Evolutionary conservation across 2,329 filamentous ascomycete species (phyloP).

Genomic region (Colletotrichum caudatum): DNA sequence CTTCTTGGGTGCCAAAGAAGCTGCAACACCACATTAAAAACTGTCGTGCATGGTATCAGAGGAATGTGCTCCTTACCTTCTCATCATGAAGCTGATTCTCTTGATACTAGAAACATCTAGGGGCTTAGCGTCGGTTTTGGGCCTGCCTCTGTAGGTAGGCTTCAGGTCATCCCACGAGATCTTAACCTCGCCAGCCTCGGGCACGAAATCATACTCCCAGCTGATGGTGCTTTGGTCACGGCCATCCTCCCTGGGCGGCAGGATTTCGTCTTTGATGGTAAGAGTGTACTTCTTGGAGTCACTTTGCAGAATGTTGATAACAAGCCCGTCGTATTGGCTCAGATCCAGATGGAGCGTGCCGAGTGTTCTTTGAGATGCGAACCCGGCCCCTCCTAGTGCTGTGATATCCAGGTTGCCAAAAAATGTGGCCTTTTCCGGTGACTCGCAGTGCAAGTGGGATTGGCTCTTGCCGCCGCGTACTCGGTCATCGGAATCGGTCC

Average conservation of each 20-base stretch:
- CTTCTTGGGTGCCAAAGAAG: conserved; percentile 81
- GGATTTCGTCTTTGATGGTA: conserved; percentile 77
- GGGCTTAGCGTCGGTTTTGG: conserved; percentile 68
- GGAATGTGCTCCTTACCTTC: conserved; percentile 69
- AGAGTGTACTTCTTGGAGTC: conserved; percentile 80
- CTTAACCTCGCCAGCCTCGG: conserved; percentile 57
- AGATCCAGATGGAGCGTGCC: conserved; percentile 73
- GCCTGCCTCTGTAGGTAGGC: conserved; percentile 79
- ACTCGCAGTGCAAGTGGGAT: conserved; percentile 59
- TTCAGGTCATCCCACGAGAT: conserved; percentile 75
- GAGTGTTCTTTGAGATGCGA: conserved; percentile 80
- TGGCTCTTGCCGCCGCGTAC: conserved; percentile 80
- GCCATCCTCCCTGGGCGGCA: conserved; percentile 69
- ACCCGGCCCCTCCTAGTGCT: conserved; percentile 83
- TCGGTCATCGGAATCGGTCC: conserved; percentile 79
- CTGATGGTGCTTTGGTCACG: conserved; percentile 78
- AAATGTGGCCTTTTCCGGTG: conserved; percentile 66
- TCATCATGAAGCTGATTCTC: conserved; percentile 81
- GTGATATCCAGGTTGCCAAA: conserved; percentile 78
- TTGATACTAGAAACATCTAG: conserved; percentile 72
- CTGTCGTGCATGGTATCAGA: conserved; percentile 3
- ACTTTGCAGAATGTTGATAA: conserved; percentile 62
- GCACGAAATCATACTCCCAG: conserved; percentile 78
- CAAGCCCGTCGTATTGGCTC: conserved; percentile 70
- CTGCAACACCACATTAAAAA: conserved; percentile 55